Base-by-base conservation (phyloP, 306 rosid species). In the Prunus fruticosa region DNA sequence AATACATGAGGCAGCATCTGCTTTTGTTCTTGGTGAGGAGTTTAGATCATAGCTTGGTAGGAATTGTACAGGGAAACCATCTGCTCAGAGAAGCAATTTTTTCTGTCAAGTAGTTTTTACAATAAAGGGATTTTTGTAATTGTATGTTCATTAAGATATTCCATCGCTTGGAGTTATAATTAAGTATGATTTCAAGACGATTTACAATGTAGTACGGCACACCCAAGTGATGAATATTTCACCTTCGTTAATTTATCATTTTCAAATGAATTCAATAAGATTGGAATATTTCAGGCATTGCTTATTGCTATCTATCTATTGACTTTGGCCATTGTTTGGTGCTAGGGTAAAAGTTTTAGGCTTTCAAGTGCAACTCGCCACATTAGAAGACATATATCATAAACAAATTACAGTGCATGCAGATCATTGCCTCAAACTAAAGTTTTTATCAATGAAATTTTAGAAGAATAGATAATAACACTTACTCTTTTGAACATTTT, bases 31-130 rank as follows among this genome's bases (percentile, higher is more conserved):
- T 50, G 86, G 82, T 50, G 79, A 50, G 30, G 75, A 76, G 81
- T 87, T 91, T 76, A 83, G 71, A 74, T 84, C 86, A 66, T 84
- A 82, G 77, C 45, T 64, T 22, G 72, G 82, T 75, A 61, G 81
- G 65, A 56, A 68, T 53, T 81, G 75, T 49, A 8, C 69, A 72
- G 72, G 77, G 65, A 80, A 60, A 58, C 82, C 85, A 93, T 90
- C 98, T 91, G 93, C 7, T 16, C 11, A 79, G 65, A 74, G 76
- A 79, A 78, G 5, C 16, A 49, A 11, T 49, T 67, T 83, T 75
- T 73, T 58, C 74, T 78, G 69, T 50, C 62, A 20, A 54, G 75
- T 34, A 53, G 54, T 54, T 45, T 54, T 6, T 12, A 71, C 51
- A 3, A 38, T 32, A 25, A 18, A 12, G 11, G 56, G 19, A 50